Conservation (phyloP, 2,329 filamentous ascomycete genomes). For the Ophiocordyceps robertsii region DNA sequence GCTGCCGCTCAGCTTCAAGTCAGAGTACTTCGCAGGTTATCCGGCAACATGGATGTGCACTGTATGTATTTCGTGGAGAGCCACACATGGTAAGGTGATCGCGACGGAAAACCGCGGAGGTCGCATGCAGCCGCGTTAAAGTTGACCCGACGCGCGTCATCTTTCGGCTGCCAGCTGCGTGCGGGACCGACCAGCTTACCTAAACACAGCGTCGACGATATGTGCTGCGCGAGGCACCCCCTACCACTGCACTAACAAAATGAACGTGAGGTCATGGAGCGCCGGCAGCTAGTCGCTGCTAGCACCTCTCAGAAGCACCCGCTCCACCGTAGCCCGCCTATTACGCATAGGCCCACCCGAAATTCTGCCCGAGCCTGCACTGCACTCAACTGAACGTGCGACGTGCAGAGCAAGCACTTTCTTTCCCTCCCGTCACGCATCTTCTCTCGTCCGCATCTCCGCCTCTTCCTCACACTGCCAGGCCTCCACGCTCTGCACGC, state of each 20-base stretch:
- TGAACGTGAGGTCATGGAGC: background rate
- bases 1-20: too few relatives aligned
- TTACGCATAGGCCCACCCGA: conserved; percentile 25
- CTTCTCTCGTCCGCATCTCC: conserved; percentile 5
- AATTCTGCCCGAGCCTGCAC: conserved; percentile 8
- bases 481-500: background rate
- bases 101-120: too few relatives aligned
- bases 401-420: conserved; percentile 9
- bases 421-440: conserved; percentile 15
- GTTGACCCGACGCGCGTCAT: too few relatives aligned
- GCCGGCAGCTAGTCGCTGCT: background rate
- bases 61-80: too few relatives aligned
- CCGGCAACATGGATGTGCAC: too few relatives aligned
- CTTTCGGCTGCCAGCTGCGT: too few relatives aligned
- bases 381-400: conserved; percentile 11
- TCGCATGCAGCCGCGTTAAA: too few relatives aligned
- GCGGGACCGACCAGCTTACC: background rate
- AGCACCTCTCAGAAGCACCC: background rate
- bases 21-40: too few relatives aligned
- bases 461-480: background rate
- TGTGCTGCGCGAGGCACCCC: background rate
- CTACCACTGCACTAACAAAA: background rate
- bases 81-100: too few relatives aligned
- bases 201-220: background rate
- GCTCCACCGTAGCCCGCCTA: conserved; percentile 8